Evolutionary conservation across 2,329 filamentous ascomycete genomes (phyloP).

Genomic region (Didymella glomerata): DNA sequence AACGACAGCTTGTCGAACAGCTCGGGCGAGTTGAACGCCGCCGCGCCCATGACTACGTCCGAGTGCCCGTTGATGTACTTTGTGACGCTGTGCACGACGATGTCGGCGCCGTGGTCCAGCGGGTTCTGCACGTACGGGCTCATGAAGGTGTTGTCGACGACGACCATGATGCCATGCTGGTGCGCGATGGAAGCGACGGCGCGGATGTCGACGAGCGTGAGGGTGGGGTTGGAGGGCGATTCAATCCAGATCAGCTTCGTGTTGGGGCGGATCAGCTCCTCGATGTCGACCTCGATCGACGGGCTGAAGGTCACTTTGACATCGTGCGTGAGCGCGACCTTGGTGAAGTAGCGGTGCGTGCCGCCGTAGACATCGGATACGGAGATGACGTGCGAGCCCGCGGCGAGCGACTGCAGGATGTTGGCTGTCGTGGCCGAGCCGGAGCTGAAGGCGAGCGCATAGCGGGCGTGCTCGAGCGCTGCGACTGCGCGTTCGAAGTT

Average conservation of each 20-base stretch:
- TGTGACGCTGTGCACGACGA: slow-evolving; percentile 95
- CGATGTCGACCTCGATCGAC: slow-evolving; percentile 87
- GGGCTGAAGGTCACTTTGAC: slow-evolving; percentile 95
- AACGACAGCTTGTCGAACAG: slow-evolving; percentile 82
- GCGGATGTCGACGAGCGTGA: slow-evolving; percentile 90
- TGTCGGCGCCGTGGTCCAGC: slow-evolving; percentile 91
- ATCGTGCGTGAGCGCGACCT: slow-evolving; percentile 93
- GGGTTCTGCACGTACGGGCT: slow-evolving; percentile 97
- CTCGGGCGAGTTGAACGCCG: slow-evolving; percentile 88
- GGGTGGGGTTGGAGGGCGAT: slow-evolving; percentile 90
- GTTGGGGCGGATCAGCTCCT: slow-evolving; percentile 81
- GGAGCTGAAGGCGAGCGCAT: slow-evolving; percentile 92
- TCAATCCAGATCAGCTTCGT: slow-evolving; percentile 99
- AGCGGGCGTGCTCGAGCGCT: slow-evolving; percentile 88
- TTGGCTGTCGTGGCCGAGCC: slow-evolving; percentile 93
- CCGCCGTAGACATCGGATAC: slow-evolving; percentile 98
- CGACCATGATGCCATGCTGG: slow-evolving; percentile 86
- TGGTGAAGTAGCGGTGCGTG: slow-evolving; percentile 98
- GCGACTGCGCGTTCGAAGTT: slow-evolving; percentile 95
- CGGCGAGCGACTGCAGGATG: slow-evolving; percentile 89
- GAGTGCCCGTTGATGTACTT: slow-evolving; percentile 99
- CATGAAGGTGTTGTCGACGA: slow-evolving; percentile 99
- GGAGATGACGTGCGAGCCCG: slow-evolving; percentile 92
- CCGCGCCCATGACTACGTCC: slow-evolving; percentile 97
- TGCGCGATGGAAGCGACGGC: slow-evolving; percentile 85